Evolutionary conservation across 768 basidiomycete genomes (phyloP).

Genomic region (Xerocomus brunneocitrinus): DNA sequence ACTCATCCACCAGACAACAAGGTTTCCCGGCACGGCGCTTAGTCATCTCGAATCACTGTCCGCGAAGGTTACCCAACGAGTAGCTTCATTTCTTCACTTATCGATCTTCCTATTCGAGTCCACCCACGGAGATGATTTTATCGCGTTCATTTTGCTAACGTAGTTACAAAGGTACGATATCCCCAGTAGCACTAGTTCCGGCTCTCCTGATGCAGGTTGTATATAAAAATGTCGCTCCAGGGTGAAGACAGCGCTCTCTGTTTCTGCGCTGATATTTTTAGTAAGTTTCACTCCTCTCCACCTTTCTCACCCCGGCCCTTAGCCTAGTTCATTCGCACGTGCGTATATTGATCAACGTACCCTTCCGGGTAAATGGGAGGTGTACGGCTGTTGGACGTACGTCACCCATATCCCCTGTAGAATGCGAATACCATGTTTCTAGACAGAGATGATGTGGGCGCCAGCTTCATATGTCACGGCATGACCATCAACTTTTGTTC

Average conservation of each 20-base stretch:
- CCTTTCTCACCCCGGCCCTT: constrained; percentile 2
- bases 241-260: neutral
- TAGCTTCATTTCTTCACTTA: neutral
- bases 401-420: constrained; percentile 9
- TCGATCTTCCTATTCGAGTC: neutral
- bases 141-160: too few relatives aligned
- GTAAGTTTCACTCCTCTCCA: neutral
- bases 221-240: neutral
- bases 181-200: too few relatives aligned
- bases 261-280: constrained; percentile 1
- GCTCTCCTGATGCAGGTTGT: neutral
- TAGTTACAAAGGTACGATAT: too few relatives aligned
- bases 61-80: constrained; percentile 19
- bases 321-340: constrained; percentile 9
- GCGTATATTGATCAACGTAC: constrained; percentile 9
- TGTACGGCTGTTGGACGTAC: constrained; percentile 60
- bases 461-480: constrained; percentile 42
- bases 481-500: constrained; percentile 63
- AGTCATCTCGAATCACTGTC: constrained; percentile 28
- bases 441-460: constrained; percentile 48
- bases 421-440: neutral
- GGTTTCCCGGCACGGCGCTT: constrained; percentile 28
- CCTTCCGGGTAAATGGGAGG: constrained; percentile 53
- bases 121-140: neutral
- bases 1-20: constrained; percentile 2